Evolutionary conservation across 441 rosid species (phyloP), one percentile per base, ranked within the genome.

Genomic region (Euphorbia celastroides): DNA sequence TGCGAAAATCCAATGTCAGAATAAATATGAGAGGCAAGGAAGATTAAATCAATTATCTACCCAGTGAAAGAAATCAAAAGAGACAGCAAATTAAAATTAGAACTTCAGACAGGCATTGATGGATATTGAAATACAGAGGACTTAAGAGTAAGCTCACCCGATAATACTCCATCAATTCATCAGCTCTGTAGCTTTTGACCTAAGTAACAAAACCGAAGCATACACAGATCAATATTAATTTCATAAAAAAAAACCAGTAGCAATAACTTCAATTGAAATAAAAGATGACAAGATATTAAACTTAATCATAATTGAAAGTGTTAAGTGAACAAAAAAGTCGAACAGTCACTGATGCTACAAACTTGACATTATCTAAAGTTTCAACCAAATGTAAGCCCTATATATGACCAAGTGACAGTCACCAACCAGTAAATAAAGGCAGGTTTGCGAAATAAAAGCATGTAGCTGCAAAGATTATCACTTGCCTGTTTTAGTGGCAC

Each of bases 401-500:
- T 34, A 34, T 4, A 34, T 34, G 4, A 34, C 38, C 38, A 34
- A 60, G 46, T 66, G 34, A 9, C 38, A 46, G 44, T 46, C 41
- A 7, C 26, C 50, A 25, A 36, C 13, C 26, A 42, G 26, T 1
- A 31, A 11, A 41, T 41, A 57, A 12, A 9, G 3, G 3, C 20
- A 38, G 16, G 44, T 66, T 14, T 14, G 58, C 22, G 16, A 66
- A 9, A 56, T 57, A 26, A 66, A 32, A 23, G 34, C n/a, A 41
- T 2, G 28, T 14, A 66, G 27, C 27, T 6, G 32, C 14, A 60
- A 38, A 57, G 16, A 46, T 0, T 64, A 60, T 11, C 19, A 65
- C 73, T 76, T 80, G 86, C 97, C 93, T 91, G 97, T 74, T 91
- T 91, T 73, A 93, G 74, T 36, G 97, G 99, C 66, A 86, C 80